Conservation (phyloP, 805 yeast species). For the Suhomyces emberorum region DNA sequence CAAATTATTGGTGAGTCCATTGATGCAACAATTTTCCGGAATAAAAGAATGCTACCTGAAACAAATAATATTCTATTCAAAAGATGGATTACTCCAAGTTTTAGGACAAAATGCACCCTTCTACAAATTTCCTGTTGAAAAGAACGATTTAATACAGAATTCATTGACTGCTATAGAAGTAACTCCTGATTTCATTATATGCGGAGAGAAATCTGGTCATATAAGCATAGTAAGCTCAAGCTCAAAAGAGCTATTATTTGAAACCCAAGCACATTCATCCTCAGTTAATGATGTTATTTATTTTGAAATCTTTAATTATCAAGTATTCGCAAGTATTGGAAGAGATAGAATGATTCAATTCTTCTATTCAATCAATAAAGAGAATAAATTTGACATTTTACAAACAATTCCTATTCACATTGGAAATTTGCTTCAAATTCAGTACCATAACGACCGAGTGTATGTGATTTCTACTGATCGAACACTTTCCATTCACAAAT, state of each 20-base stretch:
- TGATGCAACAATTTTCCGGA: slow-evolving; percentile 38
- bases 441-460: slow-evolving; percentile 28
- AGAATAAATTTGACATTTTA: slow-evolving; percentile 45
- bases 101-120: slow-evolving; percentile 15
- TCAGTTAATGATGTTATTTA: slow-evolving; percentile 44
- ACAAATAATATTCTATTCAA: slow-evolving; percentile 40
- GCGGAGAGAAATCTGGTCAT: slow-evolving; percentile 52
- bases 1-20: slow-evolving; percentile 28
- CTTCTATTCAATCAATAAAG: slow-evolving; percentile 24
- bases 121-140: slow-evolving; percentile 15
- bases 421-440: slow-evolving; percentile 46
- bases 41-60: slow-evolving; percentile 30
- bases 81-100: slow-evolving; percentile 36
- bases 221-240: slow-evolving; percentile 21
- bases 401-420: slow-evolving; percentile 62
- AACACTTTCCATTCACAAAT: slow-evolving; percentile 51
- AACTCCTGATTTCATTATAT: slow-evolving; percentile 21
- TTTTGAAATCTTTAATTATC: slow-evolving; percentile 24
- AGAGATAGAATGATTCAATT: slow-evolving; percentile 65
- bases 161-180: slow-evolving; percentile 41
- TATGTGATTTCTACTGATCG: slow-evolving; percentile 62
- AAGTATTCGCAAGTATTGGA: slow-evolving; percentile 46
- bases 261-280: slow-evolving; percentile 49
- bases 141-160: slow-evolving; percentile 37
- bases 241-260: slow-evolving; percentile 11